These are phyloP conservation scores for Saccharomycopsis hybrid DNA, from an alignment of 1,139 yeast genomes.

Conservation along the genomic window DNA sequence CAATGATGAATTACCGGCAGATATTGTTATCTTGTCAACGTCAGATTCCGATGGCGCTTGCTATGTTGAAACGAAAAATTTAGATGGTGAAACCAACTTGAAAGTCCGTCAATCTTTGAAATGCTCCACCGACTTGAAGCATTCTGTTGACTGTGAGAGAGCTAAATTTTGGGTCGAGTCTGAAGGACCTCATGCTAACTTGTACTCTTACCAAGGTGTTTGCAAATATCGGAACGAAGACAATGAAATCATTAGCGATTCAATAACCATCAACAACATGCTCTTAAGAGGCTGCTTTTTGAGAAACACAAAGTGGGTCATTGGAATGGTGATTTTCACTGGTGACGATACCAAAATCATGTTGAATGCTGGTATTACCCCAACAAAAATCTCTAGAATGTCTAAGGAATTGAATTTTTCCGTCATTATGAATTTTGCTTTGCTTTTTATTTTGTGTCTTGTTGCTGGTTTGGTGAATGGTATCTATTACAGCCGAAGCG, in stretches of 20 bases:
- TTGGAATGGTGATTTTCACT: slow-evolving; percentile 84
- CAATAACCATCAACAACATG: slow-evolving; percentile 73
- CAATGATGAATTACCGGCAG: slow-evolving; percentile 94
- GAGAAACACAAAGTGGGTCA: slow-evolving; percentile 89
- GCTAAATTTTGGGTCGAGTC: slow-evolving; percentile 81
- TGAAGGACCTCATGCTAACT: slow-evolving; percentile 81
- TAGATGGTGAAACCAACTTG: slow-evolving; percentile 94
- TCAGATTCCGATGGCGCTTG: slow-evolving; percentile 89
- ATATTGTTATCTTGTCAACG: slow-evolving; percentile 69
- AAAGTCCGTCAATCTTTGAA: slow-evolving; percentile 72
- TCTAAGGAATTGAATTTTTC: slow-evolving; percentile 78
- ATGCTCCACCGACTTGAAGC: slow-evolving; percentile 59
- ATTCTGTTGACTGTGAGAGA: slow-evolving; percentile 65
- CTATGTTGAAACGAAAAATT: slow-evolving; percentile 86
- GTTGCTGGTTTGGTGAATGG: slow-evolving; percentile 83
- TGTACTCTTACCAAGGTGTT: slow-evolving; percentile 87
- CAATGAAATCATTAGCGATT: slow-evolving; percentile 47
- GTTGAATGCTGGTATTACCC: slow-evolving; percentile 90
- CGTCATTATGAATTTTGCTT: slow-evolving; percentile 68
- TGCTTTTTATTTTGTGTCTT: slow-evolving; percentile 74
- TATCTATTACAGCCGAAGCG: slow-evolving; percentile 46
- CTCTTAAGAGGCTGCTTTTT: slow-evolving; percentile 86
- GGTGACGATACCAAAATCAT: slow-evolving; percentile 89
- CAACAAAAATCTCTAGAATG: slow-evolving; percentile 79
- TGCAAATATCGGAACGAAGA: slow-evolving; percentile 48